A percentile compares a stretch with the other conserved stretches of the same genome.
Conservation (phyloP, 202 grass and related monocot species). For the Zizania palustris region DNA sequence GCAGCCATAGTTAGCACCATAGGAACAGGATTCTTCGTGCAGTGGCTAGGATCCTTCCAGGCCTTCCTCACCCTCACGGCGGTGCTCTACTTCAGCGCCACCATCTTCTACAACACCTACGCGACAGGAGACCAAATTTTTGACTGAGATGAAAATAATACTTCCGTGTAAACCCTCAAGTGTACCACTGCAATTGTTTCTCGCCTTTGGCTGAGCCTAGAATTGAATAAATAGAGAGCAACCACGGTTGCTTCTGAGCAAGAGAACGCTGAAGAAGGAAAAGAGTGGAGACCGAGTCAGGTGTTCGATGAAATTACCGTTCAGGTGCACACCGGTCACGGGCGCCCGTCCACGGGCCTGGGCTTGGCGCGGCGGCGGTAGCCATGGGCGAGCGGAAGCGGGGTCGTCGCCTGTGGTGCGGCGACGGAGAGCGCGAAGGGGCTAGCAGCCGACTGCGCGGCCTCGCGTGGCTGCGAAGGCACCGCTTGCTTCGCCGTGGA, state of each 20-base stretch:
- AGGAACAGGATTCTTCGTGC: constrained; percentile 82
- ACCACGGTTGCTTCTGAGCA: neutral
- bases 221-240: constrained; percentile 30
- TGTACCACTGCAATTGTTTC: constrained; percentile 3
- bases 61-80: constrained; percentile 94
- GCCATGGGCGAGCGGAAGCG: neutral
- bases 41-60: constrained; percentile 96
- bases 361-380: neutral
- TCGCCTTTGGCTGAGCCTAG: neutral
- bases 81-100: constrained; percentile 70
- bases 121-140: constrained; percentile 80
- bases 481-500: neutral
- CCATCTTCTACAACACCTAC: constrained; percentile 75
- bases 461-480: neutral
- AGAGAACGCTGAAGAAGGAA: neutral
- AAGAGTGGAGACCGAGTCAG: neutral
- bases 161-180: constrained; percentile 29
- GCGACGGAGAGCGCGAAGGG: neutral
- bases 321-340: neutral
- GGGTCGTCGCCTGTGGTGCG: neutral
- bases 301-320: constrained; percentile 12
- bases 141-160: constrained; percentile 51
- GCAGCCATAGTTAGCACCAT: constrained; percentile 94
- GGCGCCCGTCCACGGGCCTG: neutral
- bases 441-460: neutral